Evolutionary conservation across 768 basidiomycete genomes (phyloP).

Genomic region (Naganishia vishniacii): DNA sequence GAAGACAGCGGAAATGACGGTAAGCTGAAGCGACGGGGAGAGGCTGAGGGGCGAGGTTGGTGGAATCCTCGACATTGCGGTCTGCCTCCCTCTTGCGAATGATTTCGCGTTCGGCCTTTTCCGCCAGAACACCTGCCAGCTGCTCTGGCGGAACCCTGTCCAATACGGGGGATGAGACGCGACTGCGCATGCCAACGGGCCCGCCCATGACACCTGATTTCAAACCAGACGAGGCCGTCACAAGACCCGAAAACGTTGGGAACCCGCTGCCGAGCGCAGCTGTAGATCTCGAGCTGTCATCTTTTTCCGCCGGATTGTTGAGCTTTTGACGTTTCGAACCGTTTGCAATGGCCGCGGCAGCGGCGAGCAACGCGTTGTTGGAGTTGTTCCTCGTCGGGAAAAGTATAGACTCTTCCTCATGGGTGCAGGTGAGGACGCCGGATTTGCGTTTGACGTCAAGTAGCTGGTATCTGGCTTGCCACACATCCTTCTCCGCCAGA

Average conservation of each 20-base stretch:
- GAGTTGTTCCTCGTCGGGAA: slow-evolving; percentile 26
- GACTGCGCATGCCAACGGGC: slow-evolving; percentile 19
- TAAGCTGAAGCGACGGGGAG: slow-evolving; percentile 57
- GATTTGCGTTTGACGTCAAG: slow-evolving; percentile 73
- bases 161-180: slow-evolving; percentile 40
- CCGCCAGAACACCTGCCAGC: slow-evolving; percentile 59
- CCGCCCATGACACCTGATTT: slow-evolving; percentile 36
- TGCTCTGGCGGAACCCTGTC: slow-evolving; percentile 48
- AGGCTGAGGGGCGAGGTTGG: slow-evolving; percentile 75
- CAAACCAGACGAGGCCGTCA: slow-evolving; percentile 49
- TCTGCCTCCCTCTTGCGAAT: slow-evolving; percentile 65
- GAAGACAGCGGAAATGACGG: slow-evolving; percentile 40
- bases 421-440: slow-evolving; percentile 45
- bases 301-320: slow-evolving; percentile 38
- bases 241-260: neutral
- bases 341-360: neutral
- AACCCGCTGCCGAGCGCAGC: neutral
- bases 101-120: slow-evolving; percentile 61
- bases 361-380: neutral
- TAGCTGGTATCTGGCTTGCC: slow-evolving; percentile 70
- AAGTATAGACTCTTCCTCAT: slow-evolving; percentile 49
- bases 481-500: slow-evolving; percentile 60
- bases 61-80: slow-evolving; percentile 76
- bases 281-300: slow-evolving; percentile 30
- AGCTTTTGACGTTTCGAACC: slow-evolving; percentile 8